Evolutionary conservation across 352 stramenopile species (phyloP), one percentile per base, ranked within the genome.

Genomic region (Globisporangium polare): DNA sequence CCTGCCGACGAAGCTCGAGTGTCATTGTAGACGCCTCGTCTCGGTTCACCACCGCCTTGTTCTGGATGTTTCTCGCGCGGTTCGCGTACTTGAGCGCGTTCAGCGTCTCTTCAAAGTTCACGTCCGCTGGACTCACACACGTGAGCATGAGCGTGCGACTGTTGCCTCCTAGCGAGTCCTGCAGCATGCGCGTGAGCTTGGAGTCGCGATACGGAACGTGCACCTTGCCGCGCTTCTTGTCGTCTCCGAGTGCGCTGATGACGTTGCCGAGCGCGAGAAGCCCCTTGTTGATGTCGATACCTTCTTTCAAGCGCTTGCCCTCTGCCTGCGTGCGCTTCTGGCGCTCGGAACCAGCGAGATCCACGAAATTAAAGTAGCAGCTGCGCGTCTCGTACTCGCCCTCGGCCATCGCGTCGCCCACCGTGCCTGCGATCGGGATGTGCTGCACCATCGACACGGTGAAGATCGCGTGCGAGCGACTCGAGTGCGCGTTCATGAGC

Each of bases 281-380:
- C 3, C 97, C 97, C 72, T 98, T 97, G 80, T 99, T 99, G 74
- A 99, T 99, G 67, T 98, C 89, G 47, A 99, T 98, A 33, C 94
- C 96, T 83, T 99, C 96, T 61, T 92, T 97, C 57, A 98, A 72
- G 1, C 96, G 81, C 66, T 93, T 90, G 27, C 83, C 94, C 53
- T 97, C 80, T 0, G 95, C 92, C 60, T 96, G 90, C 20, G 96
- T 99, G 46, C 96, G 96, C 65, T 99, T 99, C 66, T 98, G 84
- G 29, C 92, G 89, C 67, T 98, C 94, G 0, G 89, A 97, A 33
- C 91, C 91, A 0, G 91, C 91, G 18, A 97, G 72, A 80, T 97
- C 91, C 31, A 97, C 91, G 58, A 97, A 96, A 58, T 96, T 95
- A 60, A 97, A 94, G 67, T 94, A 95, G 41, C 83, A 93, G 29